phyloP scores from a whole-genome alignment of 2,329 filamentous ascomycete genomes.

The Phialophora macrospora region DNA sequence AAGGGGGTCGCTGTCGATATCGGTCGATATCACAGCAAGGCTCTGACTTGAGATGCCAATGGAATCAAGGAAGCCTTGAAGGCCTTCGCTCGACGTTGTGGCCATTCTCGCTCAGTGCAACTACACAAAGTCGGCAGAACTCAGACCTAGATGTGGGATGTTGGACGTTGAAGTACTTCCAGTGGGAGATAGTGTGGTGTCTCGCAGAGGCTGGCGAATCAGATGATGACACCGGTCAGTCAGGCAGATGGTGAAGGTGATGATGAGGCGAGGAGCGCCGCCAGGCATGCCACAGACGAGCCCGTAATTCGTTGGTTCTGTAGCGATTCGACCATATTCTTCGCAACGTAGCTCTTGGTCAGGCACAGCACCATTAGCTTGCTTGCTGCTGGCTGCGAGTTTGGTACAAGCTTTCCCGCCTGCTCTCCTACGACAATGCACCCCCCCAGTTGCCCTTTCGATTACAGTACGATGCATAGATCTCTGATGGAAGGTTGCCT shows the following conservation, averaged over 20 bases:
- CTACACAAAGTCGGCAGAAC: neutral
- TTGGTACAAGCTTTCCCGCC: no score
- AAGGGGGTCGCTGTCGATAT: constrained; percentile 66
- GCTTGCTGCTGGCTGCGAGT: no score
- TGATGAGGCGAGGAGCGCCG: neutral
- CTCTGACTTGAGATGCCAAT: constrained; percentile 36
- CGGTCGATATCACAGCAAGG: constrained; percentile 28
- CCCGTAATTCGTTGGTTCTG: no score
- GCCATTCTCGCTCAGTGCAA: constrained; percentile 14
- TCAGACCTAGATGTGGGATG: neutral
- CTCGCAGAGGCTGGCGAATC: neutral
- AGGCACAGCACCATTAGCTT: no score
- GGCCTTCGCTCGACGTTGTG: constrained; percentile 36
- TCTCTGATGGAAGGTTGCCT: no score
- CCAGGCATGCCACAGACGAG: neutral
- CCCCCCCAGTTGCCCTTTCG: no score
- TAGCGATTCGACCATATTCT: no score
- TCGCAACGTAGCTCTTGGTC: no score
- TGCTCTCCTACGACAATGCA: no score
- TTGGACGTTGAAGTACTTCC: neutral
- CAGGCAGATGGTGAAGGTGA: neutral
- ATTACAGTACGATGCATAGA: no score
- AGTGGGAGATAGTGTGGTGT: neutral
- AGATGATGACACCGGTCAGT: neutral
- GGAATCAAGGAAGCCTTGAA: constrained; percentile 38